Conservation (phyloP, 2,329 filamentous ascomycete species). For the Fulvia fulva region DNA sequence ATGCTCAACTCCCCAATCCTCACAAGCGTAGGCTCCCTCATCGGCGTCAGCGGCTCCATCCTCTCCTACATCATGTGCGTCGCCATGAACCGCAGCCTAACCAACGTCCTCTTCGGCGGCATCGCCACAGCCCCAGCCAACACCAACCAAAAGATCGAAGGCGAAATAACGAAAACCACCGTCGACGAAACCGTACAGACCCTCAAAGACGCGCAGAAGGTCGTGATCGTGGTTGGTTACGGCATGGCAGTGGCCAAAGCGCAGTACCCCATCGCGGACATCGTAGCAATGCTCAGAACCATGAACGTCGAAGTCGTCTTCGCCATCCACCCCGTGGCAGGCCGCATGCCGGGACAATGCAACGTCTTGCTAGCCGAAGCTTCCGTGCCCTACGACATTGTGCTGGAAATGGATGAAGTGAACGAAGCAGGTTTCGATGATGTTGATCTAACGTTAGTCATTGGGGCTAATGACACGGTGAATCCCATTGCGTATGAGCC, state of each 20-base stretch:
- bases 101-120: conserved; percentile 84
- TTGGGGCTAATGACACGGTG: conserved; percentile 88
- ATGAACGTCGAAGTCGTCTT: conserved; percentile 80
- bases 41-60: conserved; percentile 84
- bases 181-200: conserved; percentile 78
- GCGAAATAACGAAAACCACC: conserved; percentile 70
- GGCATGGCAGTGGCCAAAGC: conserved; percentile 94
- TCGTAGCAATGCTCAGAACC: conserved; percentile 67
- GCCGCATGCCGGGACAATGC: conserved; percentile 89
- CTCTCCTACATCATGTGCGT: conserved; percentile 84
- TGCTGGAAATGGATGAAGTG: conserved; percentile 94
- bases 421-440: conserved; percentile 79
- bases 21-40: conserved; percentile 79
- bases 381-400: conserved; percentile 84
- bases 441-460: conserved; percentile 77
- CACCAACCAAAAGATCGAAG: conserved; percentile 71
- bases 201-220: conserved; percentile 70
- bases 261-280: conserved; percentile 84
- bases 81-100: conserved; percentile 87
- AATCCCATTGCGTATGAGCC: conserved; percentile 85
- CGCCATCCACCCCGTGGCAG: conserved; percentile 73
- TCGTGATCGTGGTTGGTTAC: conserved; percentile 88
- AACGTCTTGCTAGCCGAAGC: conserved; percentile 88
- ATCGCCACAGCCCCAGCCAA: conserved; percentile 59
- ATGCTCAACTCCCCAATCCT: conserved; percentile 86